Percentiles rank a stretch among this genome's conserved stretches.
Evolutionary conservation across 2,329 filamentous ascomycete genomes (phyloP).

Genomic region (Raffaelea ambrosiae): DNA sequence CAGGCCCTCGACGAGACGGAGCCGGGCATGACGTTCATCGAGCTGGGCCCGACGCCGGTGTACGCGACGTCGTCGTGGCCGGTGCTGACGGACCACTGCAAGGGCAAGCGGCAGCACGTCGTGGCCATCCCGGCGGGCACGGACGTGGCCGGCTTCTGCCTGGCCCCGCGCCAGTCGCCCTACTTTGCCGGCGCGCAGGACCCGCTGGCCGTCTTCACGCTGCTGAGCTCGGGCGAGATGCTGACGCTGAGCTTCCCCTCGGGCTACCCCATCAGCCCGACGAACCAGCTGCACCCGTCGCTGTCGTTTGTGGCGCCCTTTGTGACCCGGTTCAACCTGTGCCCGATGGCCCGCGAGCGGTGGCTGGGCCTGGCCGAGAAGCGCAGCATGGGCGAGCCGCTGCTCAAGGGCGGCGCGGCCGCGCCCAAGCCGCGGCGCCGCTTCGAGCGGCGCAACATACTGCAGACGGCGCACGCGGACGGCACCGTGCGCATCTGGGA

Average conservation of each 20-base stretch:
- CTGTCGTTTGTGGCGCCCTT: constrained; percentile 87
- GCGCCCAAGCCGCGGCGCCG: constrained; percentile 61
- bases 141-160: constrained; percentile 69
- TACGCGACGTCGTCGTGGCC: constrained; percentile 93
- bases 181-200: constrained; percentile 85
- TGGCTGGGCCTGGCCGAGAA: constrained; percentile 92
- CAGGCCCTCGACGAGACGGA: constrained; percentile 55
- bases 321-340: constrained; percentile 62
- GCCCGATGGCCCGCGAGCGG: constrained; percentile 64
- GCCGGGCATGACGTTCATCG: constrained; percentile 80
- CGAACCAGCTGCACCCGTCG: constrained; percentile 84
- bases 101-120: constrained; percentile 62
- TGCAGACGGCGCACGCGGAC: constrained; percentile 83
- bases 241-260: constrained; percentile 87
- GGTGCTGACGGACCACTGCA: constrained; percentile 67
- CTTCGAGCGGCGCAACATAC: constrained; percentile 74
- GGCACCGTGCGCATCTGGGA: constrained; percentile 92
- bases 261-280: constrained; percentile 82
- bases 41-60: constrained; percentile 78
- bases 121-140: constrained; percentile 70
- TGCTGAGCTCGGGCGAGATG: constrained; percentile 80
- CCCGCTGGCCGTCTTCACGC: constrained; percentile 72
- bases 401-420: constrained; percentile 73
- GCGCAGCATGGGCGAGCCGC: constrained; percentile 65
- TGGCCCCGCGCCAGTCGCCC: constrained; percentile 74